phyloP scores from a whole-genome alignment of 106 monocot genomes.

The Platanthera zijinensis region DNA sequence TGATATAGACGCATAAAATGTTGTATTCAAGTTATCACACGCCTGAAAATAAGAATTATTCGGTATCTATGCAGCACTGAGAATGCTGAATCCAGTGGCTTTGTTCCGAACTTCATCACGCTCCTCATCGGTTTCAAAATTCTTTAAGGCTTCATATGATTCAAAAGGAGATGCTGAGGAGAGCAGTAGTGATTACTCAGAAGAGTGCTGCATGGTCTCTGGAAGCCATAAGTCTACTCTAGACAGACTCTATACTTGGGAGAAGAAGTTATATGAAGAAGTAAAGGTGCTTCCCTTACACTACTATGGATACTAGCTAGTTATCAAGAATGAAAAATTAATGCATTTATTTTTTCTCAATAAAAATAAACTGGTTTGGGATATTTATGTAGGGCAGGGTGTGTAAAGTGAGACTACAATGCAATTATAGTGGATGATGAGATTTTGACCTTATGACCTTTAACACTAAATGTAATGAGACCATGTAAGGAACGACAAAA shows the following conservation, averaged over 20 bases:
- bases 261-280: constrained; percentile 93
- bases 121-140: constrained; percentile 59
- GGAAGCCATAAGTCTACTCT: constrained; percentile 84
- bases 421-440: no score
- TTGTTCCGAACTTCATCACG: constrained; percentile 64
- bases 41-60: neutral
- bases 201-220: constrained; percentile 59
- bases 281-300: constrained; percentile 61
- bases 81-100: constrained; percentile 71
- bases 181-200: constrained; percentile 43
- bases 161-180: constrained; percentile 44
- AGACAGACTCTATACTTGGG: constrained; percentile 82
- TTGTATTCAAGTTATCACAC: neutral
- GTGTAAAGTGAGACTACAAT: no score
- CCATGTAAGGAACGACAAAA: no score
- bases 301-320: neutral
- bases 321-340: neutral
- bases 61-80: constrained; percentile 25
- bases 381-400: neutral
- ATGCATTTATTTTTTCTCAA: no score
- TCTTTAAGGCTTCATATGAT: constrained; percentile 24
- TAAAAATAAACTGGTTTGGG: neutral
- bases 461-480: no score
- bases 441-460: no score
- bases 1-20: neutral